These are phyloP conservation scores for Sextonia rubra DNA, from an alignment of 164 flowering plant genomes.

Conservation along the genomic window DNA sequence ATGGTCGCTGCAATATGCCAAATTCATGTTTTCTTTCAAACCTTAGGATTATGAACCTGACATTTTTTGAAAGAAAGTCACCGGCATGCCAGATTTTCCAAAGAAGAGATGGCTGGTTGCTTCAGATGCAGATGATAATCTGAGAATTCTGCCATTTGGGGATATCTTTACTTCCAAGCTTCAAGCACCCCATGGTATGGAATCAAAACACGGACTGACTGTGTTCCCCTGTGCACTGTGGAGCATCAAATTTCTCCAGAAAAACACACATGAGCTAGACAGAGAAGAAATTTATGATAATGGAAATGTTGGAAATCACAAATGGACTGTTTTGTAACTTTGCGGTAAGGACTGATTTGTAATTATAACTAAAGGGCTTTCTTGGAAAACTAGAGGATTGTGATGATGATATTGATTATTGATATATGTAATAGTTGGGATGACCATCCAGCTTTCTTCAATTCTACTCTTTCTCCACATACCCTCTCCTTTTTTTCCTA, in stretches of 20 bases:
- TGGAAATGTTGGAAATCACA: too few species aligned
- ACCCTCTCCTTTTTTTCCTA: too few species aligned
- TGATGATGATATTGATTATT: too few species aligned
- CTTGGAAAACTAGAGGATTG: too few species aligned
- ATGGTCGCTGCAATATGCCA: neutral
- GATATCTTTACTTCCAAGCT: neutral
- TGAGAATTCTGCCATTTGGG: neutral
- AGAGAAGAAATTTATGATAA: neutral
- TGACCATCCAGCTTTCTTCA: too few species aligned
- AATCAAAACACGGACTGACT: neutral
- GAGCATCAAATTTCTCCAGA: neutral
- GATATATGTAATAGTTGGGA: too few species aligned
- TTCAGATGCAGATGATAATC: neutral
- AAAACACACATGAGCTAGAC: neutral
- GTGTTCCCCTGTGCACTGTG: neutral
- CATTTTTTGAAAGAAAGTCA: neutral
- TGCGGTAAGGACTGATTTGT: too few species aligned
- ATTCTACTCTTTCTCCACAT: too few species aligned
- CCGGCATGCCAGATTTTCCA: neutral
- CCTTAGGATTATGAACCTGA: neutral
- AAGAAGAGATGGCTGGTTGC: neutral
- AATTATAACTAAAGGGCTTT: too few species aligned
- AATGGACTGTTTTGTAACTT: too few species aligned
- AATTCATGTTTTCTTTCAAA: neutral
- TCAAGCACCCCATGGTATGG: neutral